Evolutionary conservation across 192 early-diverging fungal genomes (phyloP), one percentile per base, ranked within the genome.

Genomic region (Borealophlyctis nickersoniae): DNA sequence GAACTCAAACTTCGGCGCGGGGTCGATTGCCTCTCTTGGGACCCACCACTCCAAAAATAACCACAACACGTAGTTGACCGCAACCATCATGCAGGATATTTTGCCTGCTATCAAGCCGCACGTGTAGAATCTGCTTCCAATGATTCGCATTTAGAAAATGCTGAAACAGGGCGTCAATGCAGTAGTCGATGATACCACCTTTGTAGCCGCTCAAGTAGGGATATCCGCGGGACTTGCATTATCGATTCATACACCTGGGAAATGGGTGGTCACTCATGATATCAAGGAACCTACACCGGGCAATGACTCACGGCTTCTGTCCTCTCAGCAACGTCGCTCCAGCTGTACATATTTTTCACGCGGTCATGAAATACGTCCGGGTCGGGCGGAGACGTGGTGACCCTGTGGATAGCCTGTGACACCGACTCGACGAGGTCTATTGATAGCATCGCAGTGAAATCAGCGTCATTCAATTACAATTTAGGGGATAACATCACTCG

Each of bases 281-380:
- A 60, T 4, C 51, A 60, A 30, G 11, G 30, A 28, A 26, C 11
- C 28, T 19, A 16, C 50, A 56, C 19, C 24, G 24, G 26, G 26
- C 35, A 29, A 13, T 26, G 7, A 60, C 69, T 80, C 52, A 82
- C 84, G 73, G 78, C 83, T 66, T 91, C 93, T 1, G 95, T 99
- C 49, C 96, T 74, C 67, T 92, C 86, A 7, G 96, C 95, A 26
- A 99, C 93, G 73, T 99, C 89, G 26, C 83, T 80, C 96, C 96
- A 99, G 69, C 89, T 92, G 74, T 99, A 99, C 92, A 98, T 98
- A 50, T 86, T 83, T 61, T 89, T 87, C 5, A 99, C 86, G 49
- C 89, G 81, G 36, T 84, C 79, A 66, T 99, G 93, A 55, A 95
- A 87, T 51, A 73, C 73, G 56, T 65, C 75, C 11, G 72, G 74